phyloP scores from a whole-genome alignment of 306 rosid genomes.

The Rosa lucieae region DNA sequence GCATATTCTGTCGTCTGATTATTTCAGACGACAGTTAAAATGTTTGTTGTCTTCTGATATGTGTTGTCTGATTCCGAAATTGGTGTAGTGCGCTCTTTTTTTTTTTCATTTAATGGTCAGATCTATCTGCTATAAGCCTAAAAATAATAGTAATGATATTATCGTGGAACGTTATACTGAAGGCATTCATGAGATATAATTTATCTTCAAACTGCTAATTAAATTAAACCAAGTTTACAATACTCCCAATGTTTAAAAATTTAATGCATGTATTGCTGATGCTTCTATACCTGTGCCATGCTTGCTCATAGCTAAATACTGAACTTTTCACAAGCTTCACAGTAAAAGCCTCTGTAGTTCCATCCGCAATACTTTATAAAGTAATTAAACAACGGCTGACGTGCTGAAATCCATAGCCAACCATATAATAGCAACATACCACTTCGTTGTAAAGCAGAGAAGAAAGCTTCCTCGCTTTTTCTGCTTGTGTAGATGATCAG shows the following conservation, averaged over 20 bases:
- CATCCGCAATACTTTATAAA: constrained; percentile 61
- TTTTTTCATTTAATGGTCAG: background rate
- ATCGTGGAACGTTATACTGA: background rate
- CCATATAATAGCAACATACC: constrained; percentile 49
- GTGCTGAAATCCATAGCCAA: constrained; percentile 23
- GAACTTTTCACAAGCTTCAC: constrained; percentile 94
- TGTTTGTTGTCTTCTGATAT: too few relatives aligned
- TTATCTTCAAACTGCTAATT: background rate
- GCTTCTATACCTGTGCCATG: constrained; percentile 89
- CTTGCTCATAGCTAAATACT: constrained; percentile 94
- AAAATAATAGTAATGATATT: background rate
- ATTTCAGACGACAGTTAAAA: too few relatives aligned
- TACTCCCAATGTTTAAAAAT: constrained; percentile 7
- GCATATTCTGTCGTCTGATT: too few relatives aligned
- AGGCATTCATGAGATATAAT: background rate
- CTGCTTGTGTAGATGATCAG: constrained; percentile 82
- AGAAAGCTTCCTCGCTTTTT: constrained; percentile 80
- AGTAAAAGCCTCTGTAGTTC: constrained; percentile 52
- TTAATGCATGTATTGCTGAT: constrained; percentile 15
- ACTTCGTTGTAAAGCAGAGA: constrained; percentile 82
- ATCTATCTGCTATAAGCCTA: background rate
- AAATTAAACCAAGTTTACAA: constrained; percentile 12
- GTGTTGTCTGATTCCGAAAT: too few relatives aligned
- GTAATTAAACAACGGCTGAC: constrained; percentile 25
- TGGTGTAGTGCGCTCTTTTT: too few relatives aligned